Percentiles rank a stretch among this genome's conserved stretches.
Conservation (phyloP, 1,139 yeast genomes). For the Saccharomycopsis hybrid region DNA sequence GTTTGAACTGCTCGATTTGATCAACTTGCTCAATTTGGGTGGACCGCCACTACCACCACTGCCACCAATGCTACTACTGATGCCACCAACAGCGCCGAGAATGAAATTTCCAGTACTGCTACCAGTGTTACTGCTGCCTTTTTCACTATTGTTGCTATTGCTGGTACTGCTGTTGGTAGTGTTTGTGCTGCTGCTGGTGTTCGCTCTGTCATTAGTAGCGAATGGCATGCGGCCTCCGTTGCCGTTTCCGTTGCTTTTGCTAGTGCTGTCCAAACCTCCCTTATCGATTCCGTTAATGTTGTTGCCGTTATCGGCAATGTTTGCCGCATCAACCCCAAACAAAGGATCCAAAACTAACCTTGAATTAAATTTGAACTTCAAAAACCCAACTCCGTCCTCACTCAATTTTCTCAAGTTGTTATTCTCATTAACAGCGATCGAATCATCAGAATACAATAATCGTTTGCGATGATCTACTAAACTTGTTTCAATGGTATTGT, state of each 20-base stretch:
- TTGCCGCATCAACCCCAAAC: background rate
- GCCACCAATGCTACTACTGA: background rate
- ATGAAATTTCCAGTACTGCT: background rate
- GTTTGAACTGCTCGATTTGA: conserved; percentile 17
- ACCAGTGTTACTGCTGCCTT: background rate
- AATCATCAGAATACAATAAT: conserved; percentile 18
- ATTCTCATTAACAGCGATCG: background rate
- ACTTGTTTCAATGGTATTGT: conserved; percentile 10
- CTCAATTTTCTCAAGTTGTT: conserved; percentile 12
- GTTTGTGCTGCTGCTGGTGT: background rate
- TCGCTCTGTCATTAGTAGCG: background rate
- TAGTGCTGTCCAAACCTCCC: too few species aligned
- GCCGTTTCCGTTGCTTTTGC: too few species aligned
- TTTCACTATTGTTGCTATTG: background rate
- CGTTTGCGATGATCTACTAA: conserved; percentile 16
- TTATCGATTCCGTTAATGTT: too few species aligned
- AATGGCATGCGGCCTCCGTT: too few species aligned
- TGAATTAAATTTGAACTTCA: conserved; percentile 13
- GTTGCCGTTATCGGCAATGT: background rate
- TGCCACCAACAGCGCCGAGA: background rate
- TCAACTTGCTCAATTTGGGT: conserved; percentile 17
- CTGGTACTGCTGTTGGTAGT: background rate
- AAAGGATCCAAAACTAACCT: background rate
- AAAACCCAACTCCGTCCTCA: conserved; percentile 15
- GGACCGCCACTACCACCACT: conserved; percentile 5